phyloP scores from a whole-genome alignment of 257 asterid species.

The Penstemon eatonii region DNA sequence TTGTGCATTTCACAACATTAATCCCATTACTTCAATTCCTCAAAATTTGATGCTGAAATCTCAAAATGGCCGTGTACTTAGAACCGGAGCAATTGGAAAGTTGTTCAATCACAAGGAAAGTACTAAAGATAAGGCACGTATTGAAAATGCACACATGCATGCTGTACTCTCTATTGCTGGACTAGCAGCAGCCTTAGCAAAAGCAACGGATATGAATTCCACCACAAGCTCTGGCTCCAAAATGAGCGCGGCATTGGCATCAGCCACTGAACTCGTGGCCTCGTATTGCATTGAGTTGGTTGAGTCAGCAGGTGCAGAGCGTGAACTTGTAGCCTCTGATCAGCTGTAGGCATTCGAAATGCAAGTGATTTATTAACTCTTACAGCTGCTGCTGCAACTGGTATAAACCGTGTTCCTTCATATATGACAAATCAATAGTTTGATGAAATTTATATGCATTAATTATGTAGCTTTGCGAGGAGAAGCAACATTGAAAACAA shows the following conservation, averaged over 20 bases:
- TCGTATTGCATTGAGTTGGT: conserved; percentile 80
- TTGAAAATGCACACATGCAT: conserved; percentile 69
- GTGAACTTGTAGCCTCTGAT: conserved; percentile 58
- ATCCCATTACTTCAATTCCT: conserved; percentile 32
- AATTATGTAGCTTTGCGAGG: conserved; percentile 66
- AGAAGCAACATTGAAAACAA: conserved; percentile 72
- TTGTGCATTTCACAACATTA: conserved; percentile 38
- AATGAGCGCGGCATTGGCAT: conserved; percentile 65
- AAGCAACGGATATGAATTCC: conserved; percentile 42
- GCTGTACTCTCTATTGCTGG: conserved; percentile 73
- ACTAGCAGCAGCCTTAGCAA: conserved; percentile 75
- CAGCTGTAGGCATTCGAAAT: conserved; percentile 62
- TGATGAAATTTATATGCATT: conserved; percentile 14
- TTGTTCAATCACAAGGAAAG: conserved; percentile 62
- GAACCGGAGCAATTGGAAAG: conserved; percentile 53
- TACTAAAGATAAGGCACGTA: conserved; percentile 65
- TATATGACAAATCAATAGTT: background rate
- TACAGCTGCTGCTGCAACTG: conserved; percentile 94
- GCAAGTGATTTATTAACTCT: conserved; percentile 74
- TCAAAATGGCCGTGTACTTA: conserved; percentile 28
- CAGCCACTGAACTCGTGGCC: conserved; percentile 84
- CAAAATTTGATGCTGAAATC: conserved; percentile 36
- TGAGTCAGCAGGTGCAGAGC: conserved; percentile 63
- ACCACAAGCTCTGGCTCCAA: conserved; percentile 42
- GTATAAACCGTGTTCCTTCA: conserved; percentile 31